These are phyloP conservation scores for Solanum ahanhuiri DNA, from an alignment of 257 asterid species.

Conservation along the genomic window DNA sequence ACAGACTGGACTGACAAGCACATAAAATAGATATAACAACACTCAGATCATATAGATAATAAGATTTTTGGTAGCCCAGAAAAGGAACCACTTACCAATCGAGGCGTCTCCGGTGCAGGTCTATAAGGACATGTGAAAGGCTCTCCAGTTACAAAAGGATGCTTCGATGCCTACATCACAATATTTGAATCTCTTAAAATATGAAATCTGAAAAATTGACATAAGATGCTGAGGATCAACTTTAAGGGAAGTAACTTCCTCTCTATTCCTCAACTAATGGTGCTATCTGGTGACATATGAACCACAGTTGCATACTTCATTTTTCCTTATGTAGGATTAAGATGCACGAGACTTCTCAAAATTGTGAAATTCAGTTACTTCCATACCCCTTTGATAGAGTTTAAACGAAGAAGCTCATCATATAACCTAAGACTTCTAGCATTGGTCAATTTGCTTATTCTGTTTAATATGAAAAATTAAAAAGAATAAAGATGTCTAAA, in stretches of 20 bases:
- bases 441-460: not conserved
- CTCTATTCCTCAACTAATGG: not conserved
- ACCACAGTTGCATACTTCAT: not conserved
- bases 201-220: slow-evolving; percentile 1
- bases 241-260: not conserved
- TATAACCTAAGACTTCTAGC: not conserved
- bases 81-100: slow-evolving; percentile 55
- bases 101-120: slow-evolving; percentile 89
- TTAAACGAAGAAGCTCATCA: not conserved
- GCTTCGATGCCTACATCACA: slow-evolving; percentile 75
- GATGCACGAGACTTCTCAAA: not conserved
- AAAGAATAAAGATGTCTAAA: not conserved
- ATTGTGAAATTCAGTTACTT: not conserved
- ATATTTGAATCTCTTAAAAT: not conserved
- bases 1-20: not conserved
- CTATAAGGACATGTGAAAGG: slow-evolving; percentile 75
- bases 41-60: not conserved
- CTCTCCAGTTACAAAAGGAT: slow-evolving; percentile 98
- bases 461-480: not conserved
- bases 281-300: not conserved
- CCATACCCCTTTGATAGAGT: not conserved
- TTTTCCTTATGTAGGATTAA: not conserved
- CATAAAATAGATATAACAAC: not conserved
- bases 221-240: not conserved
- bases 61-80: not conserved